These are phyloP conservation scores for Xylaria sp. DNA, from an alignment of 2,329 filamentous ascomycete genomes.

Conservation along the genomic window DNA sequence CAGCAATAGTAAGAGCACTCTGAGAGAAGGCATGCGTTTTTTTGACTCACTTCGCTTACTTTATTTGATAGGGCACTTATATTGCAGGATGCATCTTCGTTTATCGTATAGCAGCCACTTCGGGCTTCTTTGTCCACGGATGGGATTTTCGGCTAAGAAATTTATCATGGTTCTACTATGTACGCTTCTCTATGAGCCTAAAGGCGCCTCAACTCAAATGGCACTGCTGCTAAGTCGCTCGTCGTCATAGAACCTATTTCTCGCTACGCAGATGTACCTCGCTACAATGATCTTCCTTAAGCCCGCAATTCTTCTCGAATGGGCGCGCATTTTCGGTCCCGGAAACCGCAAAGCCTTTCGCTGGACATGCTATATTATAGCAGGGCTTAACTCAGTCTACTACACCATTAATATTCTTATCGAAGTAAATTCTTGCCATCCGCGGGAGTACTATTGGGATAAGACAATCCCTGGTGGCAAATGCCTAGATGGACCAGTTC, in stretches of 20 bases:
- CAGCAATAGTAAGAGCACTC: too few species aligned
- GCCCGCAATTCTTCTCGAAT: constrained; percentile 13
- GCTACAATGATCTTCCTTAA: constrained; percentile 20
- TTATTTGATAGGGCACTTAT: too few species aligned
- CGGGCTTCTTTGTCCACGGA: constrained; percentile 4
- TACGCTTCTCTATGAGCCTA: neutral
- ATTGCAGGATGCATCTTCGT: too few species aligned
- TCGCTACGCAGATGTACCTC: neutral
- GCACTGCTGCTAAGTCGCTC: too few species aligned
- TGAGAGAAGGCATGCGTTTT: neutral
- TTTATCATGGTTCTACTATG: neutral
- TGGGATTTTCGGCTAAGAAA: neutral
- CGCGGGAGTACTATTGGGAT: constrained; percentile 16
- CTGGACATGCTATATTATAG: constrained; percentile 20
- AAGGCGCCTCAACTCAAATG: too few species aligned
- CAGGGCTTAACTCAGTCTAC: constrained; percentile 10
- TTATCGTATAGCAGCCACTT: too few species aligned
- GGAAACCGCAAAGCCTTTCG: constrained; percentile 11
- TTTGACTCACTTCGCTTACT: too few species aligned
- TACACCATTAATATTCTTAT: constrained; percentile 16
- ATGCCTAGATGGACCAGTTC: constrained; percentile 9
- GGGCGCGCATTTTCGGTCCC: constrained; percentile 4
- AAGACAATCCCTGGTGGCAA: constrained; percentile 10
- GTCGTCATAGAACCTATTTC: too few species aligned
- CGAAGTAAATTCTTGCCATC: constrained; percentile 7